Conservation (phyloP, 192 early-diverging fungal genomes). For the Coemansia pectinata region DNA sequence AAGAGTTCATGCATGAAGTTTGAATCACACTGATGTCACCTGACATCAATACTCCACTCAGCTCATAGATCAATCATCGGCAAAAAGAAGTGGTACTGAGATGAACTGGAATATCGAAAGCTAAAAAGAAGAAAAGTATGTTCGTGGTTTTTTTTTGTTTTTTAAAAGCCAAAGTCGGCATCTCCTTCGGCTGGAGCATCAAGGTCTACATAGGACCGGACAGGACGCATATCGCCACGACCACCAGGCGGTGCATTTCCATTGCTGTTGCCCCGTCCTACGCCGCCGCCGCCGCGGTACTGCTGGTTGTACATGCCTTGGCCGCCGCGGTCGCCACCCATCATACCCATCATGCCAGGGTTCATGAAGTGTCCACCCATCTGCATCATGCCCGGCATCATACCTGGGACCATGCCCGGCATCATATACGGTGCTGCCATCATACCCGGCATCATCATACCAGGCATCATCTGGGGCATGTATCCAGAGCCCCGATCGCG, state of each 20-base stretch:
- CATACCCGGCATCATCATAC: constrained; percentile 56
- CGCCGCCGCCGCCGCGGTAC: constrained; percentile 14
- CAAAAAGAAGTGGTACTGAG: not conserved
- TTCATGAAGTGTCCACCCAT: constrained; percentile 55
- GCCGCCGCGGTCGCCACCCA: constrained; percentile 37
- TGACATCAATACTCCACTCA: not conserved
- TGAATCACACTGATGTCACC: not conserved
- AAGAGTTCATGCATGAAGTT: not conserved
- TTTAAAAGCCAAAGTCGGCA: constrained; percentile 60
- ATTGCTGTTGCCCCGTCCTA: not conserved
- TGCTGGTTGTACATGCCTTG: constrained; percentile 38
- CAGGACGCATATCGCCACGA: constrained; percentile 67
- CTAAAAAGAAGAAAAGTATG: not conserved
- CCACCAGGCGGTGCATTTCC: constrained; percentile 15
- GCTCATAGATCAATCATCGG: not conserved
- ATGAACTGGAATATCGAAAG: not conserved
- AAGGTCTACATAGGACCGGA: constrained; percentile 85
- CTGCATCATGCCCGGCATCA: constrained; percentile 51
- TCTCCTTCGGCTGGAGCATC: constrained; percentile 83
- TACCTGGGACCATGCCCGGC: constrained; percentile 45
- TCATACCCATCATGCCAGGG: constrained; percentile 46
- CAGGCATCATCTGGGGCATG: constrained; percentile 51
- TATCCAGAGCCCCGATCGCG: constrained; percentile 37
- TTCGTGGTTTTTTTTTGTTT: not conserved
- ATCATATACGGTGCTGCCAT: constrained; percentile 49